phyloP scores from a whole-genome alignment of 2,329 filamentous ascomycete species.

The Helotiales sp. region DNA sequence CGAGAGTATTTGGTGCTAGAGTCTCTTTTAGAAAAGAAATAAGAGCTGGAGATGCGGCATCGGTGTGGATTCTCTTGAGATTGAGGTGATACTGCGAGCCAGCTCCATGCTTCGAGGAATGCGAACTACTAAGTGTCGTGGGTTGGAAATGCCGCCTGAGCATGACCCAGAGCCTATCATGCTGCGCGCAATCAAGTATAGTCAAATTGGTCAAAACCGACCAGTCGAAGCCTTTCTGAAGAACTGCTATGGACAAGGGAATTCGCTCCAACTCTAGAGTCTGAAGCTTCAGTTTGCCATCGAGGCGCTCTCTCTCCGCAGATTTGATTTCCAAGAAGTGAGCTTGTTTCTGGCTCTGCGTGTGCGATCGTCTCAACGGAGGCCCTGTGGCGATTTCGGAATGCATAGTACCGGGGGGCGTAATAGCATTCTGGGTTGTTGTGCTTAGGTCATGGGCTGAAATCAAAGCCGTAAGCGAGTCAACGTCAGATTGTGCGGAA shows the following conservation, averaged over 20 bases:
- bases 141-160: conserved; percentile 67
- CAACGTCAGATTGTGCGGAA: conserved; percentile 36
- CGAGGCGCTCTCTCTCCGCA: conserved; percentile 49
- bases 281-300: conserved; percentile 68
- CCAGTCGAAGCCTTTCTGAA: conserved; percentile 77
- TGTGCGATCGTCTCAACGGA: conserved; percentile 36
- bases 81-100: conserved; percentile 63
- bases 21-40: conserved; percentile 79
- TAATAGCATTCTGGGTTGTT: conserved; percentile 9
- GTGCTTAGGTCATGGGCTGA: conserved; percentile 34
- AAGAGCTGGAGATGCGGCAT: conserved; percentile 70
- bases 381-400: conserved; percentile 26
- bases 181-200: conserved; percentile 72
- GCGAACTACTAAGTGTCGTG: conserved; percentile 33
- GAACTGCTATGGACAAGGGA: conserved; percentile 72
- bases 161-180: conserved; percentile 77
- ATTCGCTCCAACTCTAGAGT: conserved; percentile 77
- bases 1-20: conserved; percentile 77
- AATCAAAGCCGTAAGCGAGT: conserved; percentile 38
- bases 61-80: conserved; percentile 76
- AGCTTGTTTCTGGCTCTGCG: conserved; percentile 34
- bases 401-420: conserved; percentile 12
- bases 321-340: conserved; percentile 35
- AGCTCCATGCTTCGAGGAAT: conserved; percentile 40
- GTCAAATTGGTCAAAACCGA: conserved; percentile 72